Evolutionary conservation across 352 stramenopile genomes (phyloP), one percentile per base, ranked within the genome.

Genomic region (Blastocystis sp.): DNA sequence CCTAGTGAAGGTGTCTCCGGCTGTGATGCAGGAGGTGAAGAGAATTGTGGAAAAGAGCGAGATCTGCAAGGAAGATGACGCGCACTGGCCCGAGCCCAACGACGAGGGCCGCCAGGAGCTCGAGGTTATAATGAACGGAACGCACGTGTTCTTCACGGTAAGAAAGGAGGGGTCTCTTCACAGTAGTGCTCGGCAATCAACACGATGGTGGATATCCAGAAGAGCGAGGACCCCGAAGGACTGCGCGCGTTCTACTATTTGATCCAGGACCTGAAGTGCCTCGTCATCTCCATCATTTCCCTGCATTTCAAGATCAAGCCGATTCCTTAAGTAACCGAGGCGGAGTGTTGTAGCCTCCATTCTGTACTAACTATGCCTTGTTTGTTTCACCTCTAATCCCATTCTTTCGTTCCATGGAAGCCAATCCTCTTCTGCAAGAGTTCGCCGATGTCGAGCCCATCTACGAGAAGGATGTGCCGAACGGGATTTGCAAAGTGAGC

Each of bases 281-380:
- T 98, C 38, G 93, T 98, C 19, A 96, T 98, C 82, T 97, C 93
- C 54, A 92, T 98, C 66, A 98, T 98, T 89, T 95, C 92, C 19
- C 90, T 98, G 43, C 95, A 98, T 92, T 98, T n/a, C 91, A 98
- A 98, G 92, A 95, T 97, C 89, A 97, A 97, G 89, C 95, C 95
- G 21, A 97, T 98, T 91, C 94, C 94, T 62, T 96, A 93, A 90
- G 43, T 24, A 52, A 45, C 6, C 24, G 43, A 76, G 14, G 43
- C 3, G 38, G 52, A 68, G 54, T 66, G 42, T 40, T 21, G 3
- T 68, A 34, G 43, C 54, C n/a, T 57, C 70, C 43, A 52, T 87
- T 64, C 59, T 61, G 28, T 81, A 76, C 19, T 87, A 38, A 59
- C 19, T 78, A 48, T 87, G 24, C 45, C 24, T 69, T 28, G 52